Percentiles rank a stretch among this genome's conserved stretches.
Conservation (phyloP, 164 flowering plant species). For the Macadamia integrifolia region DNA sequence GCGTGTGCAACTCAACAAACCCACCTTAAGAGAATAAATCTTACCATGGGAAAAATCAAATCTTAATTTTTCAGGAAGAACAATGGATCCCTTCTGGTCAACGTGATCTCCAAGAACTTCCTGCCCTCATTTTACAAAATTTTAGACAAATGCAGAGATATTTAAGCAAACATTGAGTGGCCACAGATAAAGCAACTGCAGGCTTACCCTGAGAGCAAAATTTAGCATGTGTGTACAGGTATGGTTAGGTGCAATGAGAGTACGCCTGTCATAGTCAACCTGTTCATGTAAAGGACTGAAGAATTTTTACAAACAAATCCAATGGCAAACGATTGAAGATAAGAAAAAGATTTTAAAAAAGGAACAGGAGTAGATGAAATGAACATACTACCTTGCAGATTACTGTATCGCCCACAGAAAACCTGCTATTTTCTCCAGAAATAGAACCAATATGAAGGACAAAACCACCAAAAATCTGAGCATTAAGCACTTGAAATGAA, state of each 20-base stretch:
- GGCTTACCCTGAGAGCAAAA: constrained; percentile 83
- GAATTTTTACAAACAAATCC: constrained; percentile 1
- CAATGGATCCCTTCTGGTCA: constrained; percentile 99
- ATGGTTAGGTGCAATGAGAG: constrained; percentile 93
- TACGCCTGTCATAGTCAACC: constrained; percentile 93
- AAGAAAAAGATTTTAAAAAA: background rate
- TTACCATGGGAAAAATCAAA: constrained; percentile 98
- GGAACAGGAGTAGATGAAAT: background rate
- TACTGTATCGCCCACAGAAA: constrained; percentile 64
- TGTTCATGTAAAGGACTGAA: constrained; percentile 21
- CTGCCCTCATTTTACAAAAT: constrained; percentile 35
- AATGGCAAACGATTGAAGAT: background rate
- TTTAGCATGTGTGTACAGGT: constrained; percentile 99
- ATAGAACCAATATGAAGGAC: constrained; percentile 82
- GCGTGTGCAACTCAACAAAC: background rate
- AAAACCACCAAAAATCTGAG: constrained; percentile 86
- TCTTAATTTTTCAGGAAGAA: constrained; percentile 94
- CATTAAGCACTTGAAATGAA: constrained; percentile 70
- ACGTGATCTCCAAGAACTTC: constrained; percentile 94
- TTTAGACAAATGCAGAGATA: constrained; percentile 1
- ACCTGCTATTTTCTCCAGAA: constrained; percentile 31
- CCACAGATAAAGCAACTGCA: background rate
- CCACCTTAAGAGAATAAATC: background rate
- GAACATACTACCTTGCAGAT: constrained; percentile 60
- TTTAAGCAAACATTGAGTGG: background rate